Base-by-base conservation (phyloP, 306 rosid species). In the Luffa acutangula region DNA sequence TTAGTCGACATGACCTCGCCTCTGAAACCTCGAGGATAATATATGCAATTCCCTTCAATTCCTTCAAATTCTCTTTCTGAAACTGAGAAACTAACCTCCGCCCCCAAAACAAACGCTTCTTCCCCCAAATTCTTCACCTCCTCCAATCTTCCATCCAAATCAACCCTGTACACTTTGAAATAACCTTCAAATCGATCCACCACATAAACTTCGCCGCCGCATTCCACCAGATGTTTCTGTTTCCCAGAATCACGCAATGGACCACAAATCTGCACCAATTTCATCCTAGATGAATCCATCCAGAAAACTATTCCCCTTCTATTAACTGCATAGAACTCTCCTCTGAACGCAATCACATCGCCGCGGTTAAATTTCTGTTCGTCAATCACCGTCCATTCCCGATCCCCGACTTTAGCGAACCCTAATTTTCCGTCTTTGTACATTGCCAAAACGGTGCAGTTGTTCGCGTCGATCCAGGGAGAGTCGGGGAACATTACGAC, bases 171-270 rank as follows among this genome's bases (percentile, higher is more conserved):
- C 31, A 88, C 89, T 82, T 85, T 87, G 81, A 92, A 89, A 64
- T 62, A 63, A 11, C 6, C 3, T 4, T 25, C 42, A 81, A 69
- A 89, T 59, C 89, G 85, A 76, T 92, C 97, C 31, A 92, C 89
- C 15, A 94, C 87, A 72, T 85, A 92, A 8, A 94, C 87, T 73
- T 78, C 86, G 64, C 91, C 93, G 69, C 86, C 59, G 2, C 88
- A 86, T 62, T 91, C 97, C 39, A 94, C 88, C 86, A 94, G 60
- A 78, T 90, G 89, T 53, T 94, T 94, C 70, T 85, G 84, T 77
- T 78, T 69, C 4, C 94, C 98, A 31, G 70, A 34, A 3, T 93
- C 90, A 75, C 82, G 82, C 80, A 90, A 49, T 0, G 87, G 89
- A 77, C 91, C 91, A 7, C 90, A 84, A 75, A 85, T 84, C 12